Base-by-base conservation (phyloP, 306 rosid species). In the Trifolium fragiferum region DNA sequence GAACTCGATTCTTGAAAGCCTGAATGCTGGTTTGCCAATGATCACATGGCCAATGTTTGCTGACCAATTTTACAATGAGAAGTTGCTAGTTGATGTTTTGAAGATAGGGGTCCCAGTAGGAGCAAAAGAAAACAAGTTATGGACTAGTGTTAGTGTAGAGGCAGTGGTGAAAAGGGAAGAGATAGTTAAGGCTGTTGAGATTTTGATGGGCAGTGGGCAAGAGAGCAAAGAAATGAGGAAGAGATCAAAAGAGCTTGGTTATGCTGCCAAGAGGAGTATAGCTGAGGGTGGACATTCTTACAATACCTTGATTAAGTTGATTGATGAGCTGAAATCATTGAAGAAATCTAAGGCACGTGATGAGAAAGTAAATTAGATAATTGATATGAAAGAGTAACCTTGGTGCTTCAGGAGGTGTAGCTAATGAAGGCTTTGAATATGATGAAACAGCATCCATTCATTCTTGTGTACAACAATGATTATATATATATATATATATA, bases 21-120 rank as follows among this genome's bases (percentile, higher is more conserved):
- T 80, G 72, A 60, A 14, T 61, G 51, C 44, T 32, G 80, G 84
- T 15, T 75, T 80, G 55, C 84, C 84, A 20, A 51, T 80, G 84
- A 62, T 80, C 21, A 15, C 77, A 11, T 81, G 84, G 80, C 80
- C 84, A 2, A n/a, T 70, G 55, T 69, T 62, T 54, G 77, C 64
- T 0, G 80, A 81, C 12, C 84, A 81, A 9, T 81, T 81, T 70
- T 75, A 51, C 73, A 81, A 75, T 62, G 84, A 81, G 80, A 81
- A 50, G 68, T 70, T 75, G 46, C 0, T 80, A 1, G 61, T 23
- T 62, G 55, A 80, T 40, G 73, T 75, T 3, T 69, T 74, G 76
- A 80, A 80, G 43, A 68, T 80, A 25, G 80, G 72, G 7, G 73
- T 80, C 16, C 43, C 76, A 0, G 80, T 75, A 2, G 84, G 84